A percentile compares a stretch with the other conserved stretches of the same genome.
phyloP scores from a whole-genome alignment of 2,329 filamentous ascomycete genomes.

The Tolypocladium capitatum region DNA sequence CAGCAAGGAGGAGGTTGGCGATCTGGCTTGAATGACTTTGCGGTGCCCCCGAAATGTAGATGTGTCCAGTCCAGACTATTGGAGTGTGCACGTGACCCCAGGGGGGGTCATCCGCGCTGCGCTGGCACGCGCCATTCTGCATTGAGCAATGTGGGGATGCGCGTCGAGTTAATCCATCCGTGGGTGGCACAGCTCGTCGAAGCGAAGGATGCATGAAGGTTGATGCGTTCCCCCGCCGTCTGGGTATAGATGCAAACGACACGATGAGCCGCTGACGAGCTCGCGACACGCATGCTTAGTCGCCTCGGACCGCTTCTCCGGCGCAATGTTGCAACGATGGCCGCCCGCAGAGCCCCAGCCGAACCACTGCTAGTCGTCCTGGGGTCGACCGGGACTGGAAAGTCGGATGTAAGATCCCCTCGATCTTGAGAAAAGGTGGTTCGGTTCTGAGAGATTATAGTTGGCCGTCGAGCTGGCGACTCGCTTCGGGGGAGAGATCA shows the following conservation, averaged over 20 bases:
- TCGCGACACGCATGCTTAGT: constrained; percentile 12
- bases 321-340: constrained; percentile 27
- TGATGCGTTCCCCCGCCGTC: not conserved
- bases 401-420: constrained; percentile 57
- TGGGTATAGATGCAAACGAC: not conserved
- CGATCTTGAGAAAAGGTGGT: not conserved
- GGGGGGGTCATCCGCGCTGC: not conserved
- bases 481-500: constrained; percentile 78
- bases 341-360: constrained; percentile 22
- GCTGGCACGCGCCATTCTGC: not conserved
- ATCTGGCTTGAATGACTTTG: too few species aligned
- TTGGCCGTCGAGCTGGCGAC: constrained; percentile 79
- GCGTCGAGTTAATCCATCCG: too few species aligned
- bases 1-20: constrained; percentile 22
- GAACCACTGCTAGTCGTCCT: constrained; percentile 67
- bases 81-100: constrained; percentile 20
- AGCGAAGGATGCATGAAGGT: too few species aligned
- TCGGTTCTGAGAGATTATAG: constrained; percentile 29
- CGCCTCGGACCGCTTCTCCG: constrained; percentile 11
- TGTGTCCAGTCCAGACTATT: constrained; percentile 27
- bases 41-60: constrained; percentile 25
- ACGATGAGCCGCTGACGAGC: not conserved
- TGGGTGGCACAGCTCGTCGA: too few species aligned
- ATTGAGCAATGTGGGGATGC: constrained; percentile 2
- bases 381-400: constrained; percentile 85